Evolutionary conservation across 208 protist genomes (phyloP), one percentile per base, ranked within the genome.

Genomic region (Sergeia podlipaevii): DNA sequence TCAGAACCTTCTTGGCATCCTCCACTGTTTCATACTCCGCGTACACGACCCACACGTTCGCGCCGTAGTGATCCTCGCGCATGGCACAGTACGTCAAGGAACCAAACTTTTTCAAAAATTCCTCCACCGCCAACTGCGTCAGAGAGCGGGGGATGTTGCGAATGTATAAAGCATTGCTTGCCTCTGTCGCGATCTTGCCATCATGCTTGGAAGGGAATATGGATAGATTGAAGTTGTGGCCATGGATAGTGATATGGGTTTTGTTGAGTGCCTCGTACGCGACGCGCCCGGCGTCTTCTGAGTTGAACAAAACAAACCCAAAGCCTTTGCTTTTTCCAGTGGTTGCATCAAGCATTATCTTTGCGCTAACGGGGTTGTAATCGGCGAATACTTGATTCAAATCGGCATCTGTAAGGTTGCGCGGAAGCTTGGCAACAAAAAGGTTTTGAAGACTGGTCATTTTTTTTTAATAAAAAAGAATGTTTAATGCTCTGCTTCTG

Each of bases 251-350:
- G 3, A 81, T 67, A 57, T 83, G 75, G 1, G 62, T 80, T 27
- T 84, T 80, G 61, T 91, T 88, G 6, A 95, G 75, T 13, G 62
- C 66, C 41, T 89, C 53, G 37, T 91, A 83, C 18, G 88, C 90
- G 43, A 70, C 74, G 15, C 77, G 45, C 0, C 96, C 97, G 2
- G 58, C 75, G 6, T 98, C 95, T 45, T 92, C 74, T 0, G 67
- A 78, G 13, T 88, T 74, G 63, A 98, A 98, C 53, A 97, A 93
- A 26, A 98, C 96, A 61, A 99, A 99, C 43, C 95, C 98, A 65
- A 98, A 99, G 26, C 97, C 91, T 46, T 91, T 86, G 46, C 80
- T 94, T 39, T 88, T 93, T 18, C 93, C 93, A 7, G 83, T 93
- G 24, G 89, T 93, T 0, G 95, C 77, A 26, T 89, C 84, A 17